Percentiles rank a stretch among this genome's conserved stretches.
Evolutionary conservation across 192 early-diverging fungal genomes (phyloP).

Genomic region (Paraglomus brasilianum): DNA sequence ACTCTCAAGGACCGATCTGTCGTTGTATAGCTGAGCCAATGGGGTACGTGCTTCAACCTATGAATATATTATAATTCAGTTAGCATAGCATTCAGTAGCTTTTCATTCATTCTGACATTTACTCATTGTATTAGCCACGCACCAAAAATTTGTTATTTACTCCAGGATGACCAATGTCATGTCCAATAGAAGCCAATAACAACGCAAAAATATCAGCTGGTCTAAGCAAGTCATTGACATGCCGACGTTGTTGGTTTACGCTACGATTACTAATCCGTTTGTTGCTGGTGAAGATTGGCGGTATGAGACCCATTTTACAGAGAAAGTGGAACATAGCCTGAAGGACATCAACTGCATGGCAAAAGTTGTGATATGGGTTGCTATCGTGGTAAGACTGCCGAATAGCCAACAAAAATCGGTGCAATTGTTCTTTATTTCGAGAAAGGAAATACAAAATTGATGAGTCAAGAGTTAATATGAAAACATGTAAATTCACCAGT

Average conservation of each 20-base stretch:
- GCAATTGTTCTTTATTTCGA: slow-evolving; percentile 41
- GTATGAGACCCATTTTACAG: slow-evolving; percentile 59
- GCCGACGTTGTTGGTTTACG: slow-evolving; percentile 37
- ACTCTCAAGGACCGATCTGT: slow-evolving; percentile 90
- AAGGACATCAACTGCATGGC: slow-evolving; percentile 93
- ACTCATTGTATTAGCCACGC: slow-evolving; percentile 15
- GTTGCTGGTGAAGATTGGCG: slow-evolving; percentile 42
- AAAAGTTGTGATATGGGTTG: slow-evolving; percentile 95
- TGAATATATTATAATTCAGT: not conserved
- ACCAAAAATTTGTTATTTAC: slow-evolving; percentile 93
- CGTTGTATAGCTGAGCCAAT: slow-evolving; percentile 88
- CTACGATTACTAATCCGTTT: not conserved
- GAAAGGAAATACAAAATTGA: slow-evolving; percentile 15
- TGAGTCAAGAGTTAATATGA: slow-evolving; percentile 8
- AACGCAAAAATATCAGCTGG: slow-evolving; percentile 70
- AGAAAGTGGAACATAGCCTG: slow-evolving; percentile 85
- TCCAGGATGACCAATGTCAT: slow-evolving; percentile 89
- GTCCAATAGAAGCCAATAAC: slow-evolving; percentile 72
- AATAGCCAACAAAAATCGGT: slow-evolving; percentile 54
- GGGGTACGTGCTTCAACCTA: slow-evolving; percentile 73
- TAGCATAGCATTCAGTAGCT: not conserved
- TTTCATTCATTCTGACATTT: not conserved
- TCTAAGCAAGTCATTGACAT: slow-evolving; percentile 47
- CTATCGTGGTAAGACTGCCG: slow-evolving; percentile 54
- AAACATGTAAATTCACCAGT: not conserved